Conservation (phyloP, 2,329 filamentous ascomycete species). For the Scytalidium lignicola region DNA sequence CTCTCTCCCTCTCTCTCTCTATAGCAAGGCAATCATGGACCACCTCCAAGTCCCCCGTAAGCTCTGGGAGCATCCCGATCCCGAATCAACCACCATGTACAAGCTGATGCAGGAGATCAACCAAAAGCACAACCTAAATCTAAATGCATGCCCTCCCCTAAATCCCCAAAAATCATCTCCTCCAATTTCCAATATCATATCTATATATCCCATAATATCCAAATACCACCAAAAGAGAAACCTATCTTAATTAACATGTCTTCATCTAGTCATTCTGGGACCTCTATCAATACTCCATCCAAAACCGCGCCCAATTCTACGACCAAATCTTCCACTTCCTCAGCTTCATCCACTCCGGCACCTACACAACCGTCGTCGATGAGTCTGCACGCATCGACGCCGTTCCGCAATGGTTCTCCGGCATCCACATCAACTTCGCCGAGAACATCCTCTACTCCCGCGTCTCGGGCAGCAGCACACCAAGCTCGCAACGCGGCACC, state of each 20-base stretch:
- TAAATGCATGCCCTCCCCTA: constrained; percentile 48
- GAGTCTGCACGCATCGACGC: constrained; percentile 63
- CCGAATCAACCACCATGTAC: constrained; percentile 59
- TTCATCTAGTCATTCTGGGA: constrained; percentile 56
- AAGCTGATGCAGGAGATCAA: constrained; percentile 64
- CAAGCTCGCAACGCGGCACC: constrained; percentile 43
- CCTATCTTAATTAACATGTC: background rate
- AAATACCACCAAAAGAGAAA: too few relatives aligned
- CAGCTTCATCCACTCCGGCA: constrained; percentile 59
- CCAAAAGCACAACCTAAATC: constrained; percentile 44
- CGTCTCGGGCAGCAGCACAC: constrained; percentile 30
- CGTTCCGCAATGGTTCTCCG: constrained; percentile 73
- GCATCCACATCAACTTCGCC: constrained; percentile 69
- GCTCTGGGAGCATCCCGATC: constrained; percentile 63
- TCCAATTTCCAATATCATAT: too few relatives aligned
- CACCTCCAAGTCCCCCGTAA: constrained; percentile 43
- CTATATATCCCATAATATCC: too few relatives aligned
- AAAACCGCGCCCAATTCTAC: constrained; percentile 60
- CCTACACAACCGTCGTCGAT: constrained; percentile 58
- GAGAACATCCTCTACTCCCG: constrained; percentile 71
- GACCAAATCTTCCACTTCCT: constrained; percentile 55
- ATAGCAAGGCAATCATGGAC: constrained; percentile 12
- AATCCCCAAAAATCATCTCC: background rate
- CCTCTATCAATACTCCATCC: constrained; percentile 64
- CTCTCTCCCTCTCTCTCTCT: background rate